These are phyloP conservation scores for Candida oleophila DNA, from an alignment of 805 yeast species.

Conservation along the genomic window DNA sequence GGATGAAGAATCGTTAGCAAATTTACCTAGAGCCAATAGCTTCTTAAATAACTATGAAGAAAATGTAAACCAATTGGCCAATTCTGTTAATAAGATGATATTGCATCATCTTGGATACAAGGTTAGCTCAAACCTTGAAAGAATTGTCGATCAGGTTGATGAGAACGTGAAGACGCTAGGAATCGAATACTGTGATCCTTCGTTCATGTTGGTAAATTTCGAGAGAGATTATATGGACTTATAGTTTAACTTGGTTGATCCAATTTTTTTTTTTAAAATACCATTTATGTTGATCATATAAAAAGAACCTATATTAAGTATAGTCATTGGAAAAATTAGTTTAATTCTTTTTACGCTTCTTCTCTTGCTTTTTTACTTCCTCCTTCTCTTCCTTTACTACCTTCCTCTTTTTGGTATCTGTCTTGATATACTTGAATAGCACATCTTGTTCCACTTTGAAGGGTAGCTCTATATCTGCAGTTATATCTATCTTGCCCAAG, in stretches of 20 bases:
- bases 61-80: constrained; percentile 16
- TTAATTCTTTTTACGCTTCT: constrained; percentile 1
- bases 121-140: constrained; percentile 29
- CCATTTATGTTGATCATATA: too few relatives aligned
- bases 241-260: constrained; percentile 10
- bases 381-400: constrained; percentile 6
- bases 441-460: constrained; percentile 14
- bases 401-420: constrained; percentile 3
- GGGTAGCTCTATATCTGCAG: constrained; percentile 22
- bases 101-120: constrained; percentile 22
- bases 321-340: too few relatives aligned
- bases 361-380: constrained; percentile 5
- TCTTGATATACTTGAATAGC: constrained; percentile 7
- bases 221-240: constrained; percentile 34
- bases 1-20: constrained; percentile 15
- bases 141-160: constrained; percentile 28
- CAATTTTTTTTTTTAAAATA: too few relatives aligned
- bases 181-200: constrained; percentile 27
- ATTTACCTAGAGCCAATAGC: constrained; percentile 20
- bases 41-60: constrained; percentile 20
- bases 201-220: constrained; percentile 35
- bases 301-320: too few relatives aligned
- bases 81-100: constrained; percentile 24
- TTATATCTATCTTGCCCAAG: constrained; percentile 20
- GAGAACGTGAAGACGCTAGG: constrained; percentile 29